A percentile compares a stretch with the other conserved stretches of the same genome.
These are phyloP conservation scores for Diaporthe ampelina DNA, from an alignment of 2,329 filamentous ascomycete genomes.

Conservation along the genomic window DNA sequence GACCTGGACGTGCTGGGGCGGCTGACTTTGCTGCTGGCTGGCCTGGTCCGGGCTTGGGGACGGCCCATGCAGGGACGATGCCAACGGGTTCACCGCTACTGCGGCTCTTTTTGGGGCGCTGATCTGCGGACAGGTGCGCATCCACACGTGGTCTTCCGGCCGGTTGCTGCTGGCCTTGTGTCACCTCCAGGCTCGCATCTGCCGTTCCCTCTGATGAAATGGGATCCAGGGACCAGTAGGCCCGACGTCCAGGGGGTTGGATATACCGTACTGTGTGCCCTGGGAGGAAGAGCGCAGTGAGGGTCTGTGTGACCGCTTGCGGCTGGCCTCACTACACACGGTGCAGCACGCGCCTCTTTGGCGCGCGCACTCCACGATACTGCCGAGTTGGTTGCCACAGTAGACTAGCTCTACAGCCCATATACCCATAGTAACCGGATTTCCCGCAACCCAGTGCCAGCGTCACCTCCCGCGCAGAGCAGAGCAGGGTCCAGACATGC, in stretches of 20 bases:
- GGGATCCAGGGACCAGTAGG: neutral
- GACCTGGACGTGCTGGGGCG: neutral
- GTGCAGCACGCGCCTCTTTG: constrained; percentile 20
- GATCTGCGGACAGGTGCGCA: constrained; percentile 36
- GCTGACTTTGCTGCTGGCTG: neutral
- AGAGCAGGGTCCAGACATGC: neutral
- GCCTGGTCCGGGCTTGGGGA: neutral
- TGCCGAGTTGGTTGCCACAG: neutral
- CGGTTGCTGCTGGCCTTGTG: constrained; percentile 18
- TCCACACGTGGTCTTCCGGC: constrained; percentile 35
- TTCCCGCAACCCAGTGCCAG: neutral
- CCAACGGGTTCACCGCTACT: constrained; percentile 34
- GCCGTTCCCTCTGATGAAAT: neutral
- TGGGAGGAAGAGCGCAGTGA: neutral
- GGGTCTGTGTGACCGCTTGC: constrained; percentile 6
- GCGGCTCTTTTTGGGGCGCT: constrained; percentile 24
- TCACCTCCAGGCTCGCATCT: constrained; percentile 23
- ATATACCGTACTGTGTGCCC: neutral
- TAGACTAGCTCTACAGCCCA: neutral
- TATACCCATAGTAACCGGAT: neutral
- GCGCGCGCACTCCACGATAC: neutral
- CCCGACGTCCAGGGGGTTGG: neutral
- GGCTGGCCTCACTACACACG: neutral
- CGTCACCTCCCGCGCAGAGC: constrained; percentile 5
- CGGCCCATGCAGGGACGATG: constrained; percentile 24